Conservation (phyloP, 2,329 filamentous ascomycete genomes). For the Fusarium nurragi region DNA sequence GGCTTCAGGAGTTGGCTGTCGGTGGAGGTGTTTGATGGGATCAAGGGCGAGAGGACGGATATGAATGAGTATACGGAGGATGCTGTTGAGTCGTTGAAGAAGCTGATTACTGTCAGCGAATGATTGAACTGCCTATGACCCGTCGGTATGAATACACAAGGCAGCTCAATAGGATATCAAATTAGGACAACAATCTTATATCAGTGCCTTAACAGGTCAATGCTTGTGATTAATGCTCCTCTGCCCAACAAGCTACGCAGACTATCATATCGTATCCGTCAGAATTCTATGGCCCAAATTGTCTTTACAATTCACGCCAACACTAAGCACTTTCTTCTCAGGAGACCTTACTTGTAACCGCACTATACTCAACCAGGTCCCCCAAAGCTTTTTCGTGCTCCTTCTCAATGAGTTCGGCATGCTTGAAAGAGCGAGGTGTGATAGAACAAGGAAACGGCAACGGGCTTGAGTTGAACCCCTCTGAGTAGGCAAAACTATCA, state of each 20-base stretch:
- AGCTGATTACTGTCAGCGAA: background rate
- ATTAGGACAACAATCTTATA: rapidly evolving
- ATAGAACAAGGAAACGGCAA: conserved; percentile 55
- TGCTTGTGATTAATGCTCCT: too few species aligned
- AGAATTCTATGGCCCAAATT: background rate
- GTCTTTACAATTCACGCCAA: background rate
- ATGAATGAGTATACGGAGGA: conserved; percentile 14
- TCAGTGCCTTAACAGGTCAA: too few species aligned
- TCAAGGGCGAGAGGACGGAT: conserved; percentile 8
- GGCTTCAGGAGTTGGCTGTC: conserved; percentile 74
- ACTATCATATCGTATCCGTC: background rate
- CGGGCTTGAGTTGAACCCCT: conserved; percentile 55
- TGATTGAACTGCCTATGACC: background rate
- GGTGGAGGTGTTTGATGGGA: conserved; percentile 73
- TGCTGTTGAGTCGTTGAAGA: conserved; percentile 23
- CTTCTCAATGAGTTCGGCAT: conserved; percentile 47
- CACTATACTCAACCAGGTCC: conserved; percentile 43
- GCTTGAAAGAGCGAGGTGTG: conserved; percentile 46
- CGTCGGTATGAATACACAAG: too few species aligned
- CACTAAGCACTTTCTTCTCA: background rate
- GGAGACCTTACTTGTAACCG: conserved; percentile 35
- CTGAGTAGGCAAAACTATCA: conserved; percentile 53
- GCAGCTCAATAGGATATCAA: background rate
- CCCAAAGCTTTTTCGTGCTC: conserved; percentile 45
- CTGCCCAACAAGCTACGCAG: too few species aligned